Conservation (phyloP, 2,329 filamentous ascomycete species). For the Trichoderma simmonsii region DNA sequence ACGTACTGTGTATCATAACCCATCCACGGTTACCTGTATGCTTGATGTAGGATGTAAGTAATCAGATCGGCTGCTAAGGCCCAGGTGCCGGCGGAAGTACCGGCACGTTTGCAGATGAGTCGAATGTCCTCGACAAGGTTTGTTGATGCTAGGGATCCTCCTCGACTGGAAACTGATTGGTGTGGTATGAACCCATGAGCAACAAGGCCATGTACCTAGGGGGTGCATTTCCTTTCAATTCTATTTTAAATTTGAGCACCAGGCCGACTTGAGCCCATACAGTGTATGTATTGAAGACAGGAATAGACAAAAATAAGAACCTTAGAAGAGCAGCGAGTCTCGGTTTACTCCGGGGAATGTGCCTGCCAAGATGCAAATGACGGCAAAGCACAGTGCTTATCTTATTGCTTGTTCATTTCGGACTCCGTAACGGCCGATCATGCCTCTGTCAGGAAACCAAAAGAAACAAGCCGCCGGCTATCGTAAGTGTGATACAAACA, state of each 20-base stretch:
- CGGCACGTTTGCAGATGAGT: background rate
- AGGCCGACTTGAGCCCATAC: background rate
- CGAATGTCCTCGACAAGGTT: background rate
- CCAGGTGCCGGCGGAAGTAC: conserved; percentile 8
- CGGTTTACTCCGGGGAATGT: background rate
- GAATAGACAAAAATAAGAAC: background rate
- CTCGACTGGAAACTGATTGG: background rate
- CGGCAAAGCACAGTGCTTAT: background rate
- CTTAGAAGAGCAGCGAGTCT: background rate
- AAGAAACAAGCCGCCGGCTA: background rate
- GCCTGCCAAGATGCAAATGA: background rate
- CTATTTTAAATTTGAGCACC: background rate
- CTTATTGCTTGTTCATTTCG: background rate
- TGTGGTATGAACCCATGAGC: background rate
- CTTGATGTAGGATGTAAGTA: too few relatives aligned
- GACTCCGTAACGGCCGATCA: background rate
- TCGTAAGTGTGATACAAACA: background rate
- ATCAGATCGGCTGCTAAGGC: conserved; percentile 3
- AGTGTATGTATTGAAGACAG: background rate
- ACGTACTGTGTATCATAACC: background rate
- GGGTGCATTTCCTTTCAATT: background rate
- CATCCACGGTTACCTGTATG: background rate
- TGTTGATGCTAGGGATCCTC: background rate
- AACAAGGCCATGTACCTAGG: background rate
- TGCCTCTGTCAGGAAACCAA: background rate